These are phyloP conservation scores for Candida silvicultrix DNA, from an alignment of 805 yeast genomes.

Conservation along the genomic window DNA sequence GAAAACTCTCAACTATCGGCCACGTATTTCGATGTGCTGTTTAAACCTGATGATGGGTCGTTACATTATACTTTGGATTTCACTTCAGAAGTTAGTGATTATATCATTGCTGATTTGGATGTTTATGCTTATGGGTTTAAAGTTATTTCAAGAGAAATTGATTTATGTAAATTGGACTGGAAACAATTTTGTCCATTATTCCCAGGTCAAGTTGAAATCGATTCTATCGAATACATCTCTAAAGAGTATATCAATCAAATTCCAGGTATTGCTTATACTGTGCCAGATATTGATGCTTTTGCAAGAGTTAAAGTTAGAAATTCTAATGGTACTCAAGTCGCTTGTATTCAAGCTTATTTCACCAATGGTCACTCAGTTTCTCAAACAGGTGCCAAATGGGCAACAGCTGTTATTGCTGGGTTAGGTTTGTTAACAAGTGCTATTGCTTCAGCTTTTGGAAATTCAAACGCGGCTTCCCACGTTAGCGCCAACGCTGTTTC, in stretches of 20 bases:
- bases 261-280: conserved; percentile 82
- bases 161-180: conserved; percentile 62
- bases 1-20: conserved; percentile 70
- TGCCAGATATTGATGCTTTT: conserved; percentile 82
- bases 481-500: conserved; percentile 83
- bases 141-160: conserved; percentile 49
- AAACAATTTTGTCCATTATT: conserved; percentile 86
- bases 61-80: conserved; percentile 65
- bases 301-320: conserved; percentile 46
- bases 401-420: conserved; percentile 86
- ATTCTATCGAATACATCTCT: conserved; percentile 58
- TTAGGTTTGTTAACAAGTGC: conserved; percentile 82
- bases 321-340: conserved; percentile 36
- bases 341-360: conserved; percentile 73
- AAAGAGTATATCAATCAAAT: conserved; percentile 43
- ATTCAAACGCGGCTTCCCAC: conserved; percentile 84
- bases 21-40: conserved; percentile 63
- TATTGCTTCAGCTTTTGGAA: conserved; percentile 75
- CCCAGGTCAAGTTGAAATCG: conserved; percentile 77
- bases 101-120: conserved; percentile 61
- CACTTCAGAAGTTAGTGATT: conserved; percentile 59
- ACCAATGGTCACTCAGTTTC: conserved; percentile 75
- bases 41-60: conserved; percentile 65
- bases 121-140: conserved; percentile 85
- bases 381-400: conserved; percentile 85